phyloP scores from a whole-genome alignment of 495 filamentous ascomycete genomes.

The Penicillium coprophilum region DNA sequence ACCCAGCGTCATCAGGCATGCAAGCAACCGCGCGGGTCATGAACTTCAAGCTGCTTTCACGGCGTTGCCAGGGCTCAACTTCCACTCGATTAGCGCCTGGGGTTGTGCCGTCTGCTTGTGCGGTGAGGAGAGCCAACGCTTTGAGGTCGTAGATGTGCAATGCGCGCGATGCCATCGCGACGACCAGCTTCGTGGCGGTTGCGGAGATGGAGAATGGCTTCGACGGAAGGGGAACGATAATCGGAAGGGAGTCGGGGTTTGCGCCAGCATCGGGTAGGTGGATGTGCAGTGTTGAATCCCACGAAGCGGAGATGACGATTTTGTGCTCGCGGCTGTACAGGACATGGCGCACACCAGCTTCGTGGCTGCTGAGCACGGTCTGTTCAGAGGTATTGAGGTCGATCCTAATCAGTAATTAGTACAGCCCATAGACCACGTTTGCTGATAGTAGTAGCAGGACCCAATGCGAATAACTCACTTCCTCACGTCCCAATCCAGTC shows the following conservation, averaged over 20 bases:
- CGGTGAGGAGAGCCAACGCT: constrained; percentile 54
- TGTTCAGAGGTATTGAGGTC: constrained; percentile 70
- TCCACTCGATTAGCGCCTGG: constrained; percentile 46
- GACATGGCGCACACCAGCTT: constrained; percentile 74
- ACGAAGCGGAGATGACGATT: constrained; percentile 83
- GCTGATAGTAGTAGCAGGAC: neutral
- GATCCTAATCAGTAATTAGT: constrained; percentile 51
- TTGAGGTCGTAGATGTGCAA: constrained; percentile 91
- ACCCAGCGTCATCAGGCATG: constrained; percentile 94
- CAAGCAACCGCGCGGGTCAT: constrained; percentile 92
- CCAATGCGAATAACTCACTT: constrained; percentile 47
- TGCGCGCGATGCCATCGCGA: constrained; percentile 90
- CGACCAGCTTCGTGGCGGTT: constrained; percentile 78
- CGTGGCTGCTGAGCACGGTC: constrained; percentile 74
- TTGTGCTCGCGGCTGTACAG: constrained; percentile 75
- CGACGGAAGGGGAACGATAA: constrained; percentile 66
- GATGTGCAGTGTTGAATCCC: constrained; percentile 88
- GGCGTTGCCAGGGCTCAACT: constrained; percentile 79
- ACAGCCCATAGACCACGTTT: neutral
- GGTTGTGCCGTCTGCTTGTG: constrained; percentile 44
- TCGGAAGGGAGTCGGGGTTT: constrained; percentile 46
- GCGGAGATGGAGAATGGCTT: constrained; percentile 88
- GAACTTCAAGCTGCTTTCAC: constrained; percentile 92
- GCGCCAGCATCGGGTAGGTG: constrained; percentile 56
- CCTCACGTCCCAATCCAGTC: constrained; percentile 81